Conservation (phyloP, 108 stramenopile species). For the Epipyxis sp. region DNA sequence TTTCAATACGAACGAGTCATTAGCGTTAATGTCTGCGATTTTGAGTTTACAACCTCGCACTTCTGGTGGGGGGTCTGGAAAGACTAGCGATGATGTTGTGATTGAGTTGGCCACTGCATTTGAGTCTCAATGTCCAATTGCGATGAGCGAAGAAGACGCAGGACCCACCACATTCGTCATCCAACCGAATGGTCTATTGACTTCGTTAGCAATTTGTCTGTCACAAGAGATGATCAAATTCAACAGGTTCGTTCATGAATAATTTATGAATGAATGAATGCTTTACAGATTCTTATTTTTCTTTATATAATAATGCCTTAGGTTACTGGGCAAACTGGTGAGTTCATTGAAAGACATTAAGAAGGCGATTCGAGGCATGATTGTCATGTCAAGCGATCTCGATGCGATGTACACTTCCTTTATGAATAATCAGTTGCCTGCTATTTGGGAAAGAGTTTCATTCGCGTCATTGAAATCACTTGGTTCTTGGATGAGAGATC, state of each 20-base stretch:
- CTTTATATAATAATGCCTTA: too few species aligned
- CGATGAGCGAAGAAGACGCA: constrained; percentile 52
- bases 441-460: constrained; percentile 51
- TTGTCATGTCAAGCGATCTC: constrained; percentile 61
- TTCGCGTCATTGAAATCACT: constrained; percentile 63
- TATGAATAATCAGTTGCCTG: constrained; percentile 61
- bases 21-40: constrained; percentile 48
- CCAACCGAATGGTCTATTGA: constrained; percentile 57
- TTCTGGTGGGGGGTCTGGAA: constrained; percentile 43
- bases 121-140: constrained; percentile 45
- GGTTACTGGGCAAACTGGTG: background rate
- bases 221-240: constrained; percentile 67
- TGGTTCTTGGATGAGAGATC: constrained; percentile 61
- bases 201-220: constrained; percentile 63
- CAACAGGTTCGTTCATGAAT: constrained; percentile 54
- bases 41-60: constrained; percentile 57
- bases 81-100: constrained; percentile 58
- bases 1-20: constrained; percentile 58
- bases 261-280: constrained; percentile 33
- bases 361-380: constrained; percentile 59
- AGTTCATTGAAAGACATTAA: constrained; percentile 49
- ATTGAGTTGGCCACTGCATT: constrained; percentile 46
- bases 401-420: constrained; percentile 64
- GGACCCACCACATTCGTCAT: constrained; percentile 62
- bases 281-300: background rate